These are phyloP conservation scores for Candida tammaniensis DNA, from an alignment of 805 yeast genomes.

Conservation along the genomic window DNA sequence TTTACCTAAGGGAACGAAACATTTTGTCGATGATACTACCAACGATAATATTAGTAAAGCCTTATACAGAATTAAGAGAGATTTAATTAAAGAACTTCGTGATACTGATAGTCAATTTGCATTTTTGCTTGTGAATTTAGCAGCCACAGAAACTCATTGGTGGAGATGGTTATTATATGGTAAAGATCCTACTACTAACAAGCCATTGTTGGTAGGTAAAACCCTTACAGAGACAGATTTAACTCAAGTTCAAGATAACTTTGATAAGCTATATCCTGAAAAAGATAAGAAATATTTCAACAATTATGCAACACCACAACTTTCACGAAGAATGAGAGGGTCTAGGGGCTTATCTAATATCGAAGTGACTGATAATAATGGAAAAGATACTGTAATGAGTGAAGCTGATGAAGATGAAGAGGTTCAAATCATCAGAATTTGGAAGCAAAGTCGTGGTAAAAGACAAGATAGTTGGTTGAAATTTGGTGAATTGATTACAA, in stretches of 20 bases:
- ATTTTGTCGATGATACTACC: slow-evolving; percentile 30
- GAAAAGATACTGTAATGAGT: too few relatives aligned
- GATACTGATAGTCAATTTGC: slow-evolving; percentile 24
- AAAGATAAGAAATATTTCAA: slow-evolving; percentile 39
- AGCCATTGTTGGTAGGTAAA: slow-evolving; percentile 25
- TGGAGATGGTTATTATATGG: slow-evolving; percentile 40
- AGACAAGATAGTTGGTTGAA: slow-evolving; percentile 25
- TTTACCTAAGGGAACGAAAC: slow-evolving; percentile 30
- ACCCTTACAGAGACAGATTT: slow-evolving; percentile 21
- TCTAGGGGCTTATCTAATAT: slow-evolving; percentile 28
- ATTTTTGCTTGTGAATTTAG: slow-evolving; percentile 24
- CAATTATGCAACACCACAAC: slow-evolving; percentile 40
- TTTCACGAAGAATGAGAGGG: slow-evolving; percentile 38
- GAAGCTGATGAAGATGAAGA: slow-evolving; percentile 20
- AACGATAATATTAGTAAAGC: slow-evolving; percentile 6
- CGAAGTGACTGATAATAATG: slow-evolving; percentile 6
- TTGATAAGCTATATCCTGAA: slow-evolving; percentile 21
- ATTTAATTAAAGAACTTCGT: slow-evolving; percentile 20
- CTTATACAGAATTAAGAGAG: slow-evolving; percentile 25
- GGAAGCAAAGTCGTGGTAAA: slow-evolving; percentile 29
- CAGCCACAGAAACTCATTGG: slow-evolving; percentile 32
- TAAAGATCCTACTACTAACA: slow-evolving; percentile 29
- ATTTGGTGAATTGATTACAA: slow-evolving; percentile 16
- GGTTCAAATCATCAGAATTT: slow-evolving; percentile 25
- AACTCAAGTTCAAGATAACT: slow-evolving; percentile 15